Percentiles rank a stretch among this genome's conserved stretches.
These are phyloP conservation scores for Diaporthe sp. DNA, from an alignment of 2,329 filamentous ascomycete genomes.

Conservation along the genomic window DNA sequence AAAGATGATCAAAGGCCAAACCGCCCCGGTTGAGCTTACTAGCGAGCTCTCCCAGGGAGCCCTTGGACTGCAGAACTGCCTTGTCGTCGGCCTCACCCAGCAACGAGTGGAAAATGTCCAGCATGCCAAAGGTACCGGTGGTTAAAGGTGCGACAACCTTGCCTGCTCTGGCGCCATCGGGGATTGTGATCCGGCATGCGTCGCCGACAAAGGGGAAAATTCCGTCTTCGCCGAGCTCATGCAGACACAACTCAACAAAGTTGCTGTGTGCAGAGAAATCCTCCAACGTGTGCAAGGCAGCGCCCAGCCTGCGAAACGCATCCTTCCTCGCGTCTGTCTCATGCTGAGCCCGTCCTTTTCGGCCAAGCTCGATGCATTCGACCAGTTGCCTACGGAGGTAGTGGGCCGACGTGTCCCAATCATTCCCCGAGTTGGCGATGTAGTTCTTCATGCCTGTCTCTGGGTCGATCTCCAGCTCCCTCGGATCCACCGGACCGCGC, in stretches of 20 bases:
- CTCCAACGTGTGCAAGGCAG: slow-evolving; percentile 66
- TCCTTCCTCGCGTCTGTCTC: slow-evolving; percentile 44
- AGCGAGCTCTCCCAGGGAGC: slow-evolving; percentile 48
- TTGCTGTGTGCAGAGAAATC: slow-evolving; percentile 70
- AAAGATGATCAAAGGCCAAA: slow-evolving; percentile 49
- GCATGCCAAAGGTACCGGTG: slow-evolving; percentile 66
- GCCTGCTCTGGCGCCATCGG: slow-evolving; percentile 48
- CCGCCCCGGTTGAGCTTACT: slow-evolving; percentile 47
- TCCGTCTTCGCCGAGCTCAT: slow-evolving; percentile 63
- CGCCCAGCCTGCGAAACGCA: slow-evolving; percentile 56
- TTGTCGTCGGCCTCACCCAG: slow-evolving; percentile 51
- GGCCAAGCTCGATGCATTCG: slow-evolving; percentile 47
- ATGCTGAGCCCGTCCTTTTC: slow-evolving; percentile 43
- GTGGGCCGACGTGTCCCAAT: slow-evolving; percentile 49
- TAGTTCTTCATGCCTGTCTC: slow-evolving; percentile 52
- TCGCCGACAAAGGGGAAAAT: slow-evolving; percentile 67
- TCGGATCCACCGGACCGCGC: slow-evolving; percentile 48
- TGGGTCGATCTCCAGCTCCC: slow-evolving; percentile 49
- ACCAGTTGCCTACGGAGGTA: slow-evolving; percentile 48
- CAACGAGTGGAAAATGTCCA: slow-evolving; percentile 51
- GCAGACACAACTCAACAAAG: slow-evolving; percentile 66
- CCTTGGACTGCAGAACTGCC: slow-evolving; percentile 49
- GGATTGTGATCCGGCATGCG: slow-evolving; percentile 49
- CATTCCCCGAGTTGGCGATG: slow-evolving; percentile 48
- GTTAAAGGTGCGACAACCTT: slow-evolving; percentile 65